Evolutionary conservation across 768 basidiomycete genomes (phyloP).

Genomic region (Amanita thiersii): DNA sequence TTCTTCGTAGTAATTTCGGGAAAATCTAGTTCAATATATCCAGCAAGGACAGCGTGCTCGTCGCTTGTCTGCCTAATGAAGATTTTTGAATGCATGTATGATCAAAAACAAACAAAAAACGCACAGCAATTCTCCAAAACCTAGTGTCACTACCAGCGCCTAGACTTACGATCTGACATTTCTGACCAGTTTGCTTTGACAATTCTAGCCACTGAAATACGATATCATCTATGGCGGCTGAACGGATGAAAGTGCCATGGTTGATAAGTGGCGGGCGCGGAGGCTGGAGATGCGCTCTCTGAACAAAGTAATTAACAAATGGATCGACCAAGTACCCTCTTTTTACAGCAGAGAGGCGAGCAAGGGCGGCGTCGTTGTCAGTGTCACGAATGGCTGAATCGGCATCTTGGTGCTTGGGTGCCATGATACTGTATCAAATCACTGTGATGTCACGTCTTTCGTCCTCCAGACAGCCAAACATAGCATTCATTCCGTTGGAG

Average conservation of each 20-base stretch:
- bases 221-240: slow-evolving; percentile 70
- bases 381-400: slow-evolving; percentile 69
- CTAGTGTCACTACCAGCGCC: slow-evolving; percentile 95
- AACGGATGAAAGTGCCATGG: slow-evolving; percentile 85
- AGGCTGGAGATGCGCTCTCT: slow-evolving; percentile 52
- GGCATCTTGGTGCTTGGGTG: slow-evolving; percentile 23
- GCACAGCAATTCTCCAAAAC: slow-evolving; percentile 85
- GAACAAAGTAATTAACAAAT: slow-evolving; percentile 60
- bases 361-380: slow-evolving; percentile 75
- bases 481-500: too few relatives aligned
- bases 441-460: slow-evolving; percentile 7
- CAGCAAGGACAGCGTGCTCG: slow-evolving; percentile 35
- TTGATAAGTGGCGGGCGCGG: slow-evolving; percentile 87
- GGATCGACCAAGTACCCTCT: slow-evolving; percentile 78
- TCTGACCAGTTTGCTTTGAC: slow-evolving; percentile 30
- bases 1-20: slow-evolving; percentile 79
- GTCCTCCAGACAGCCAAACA: too few relatives aligned
- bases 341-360: slow-evolving; percentile 78
- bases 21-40: slow-evolving; percentile 90
- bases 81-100: slow-evolving; percentile 1
- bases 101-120: slow-evolving; percentile 19
- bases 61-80: slow-evolving; percentile 45
- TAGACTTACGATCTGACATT: slow-evolving; percentile 85
- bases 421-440: neutral
- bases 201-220: slow-evolving; percentile 56